A percentile compares a stretch with the other conserved stretches of the same genome.
These are phyloP conservation scores for Plenodomus lindquistii DNA, from an alignment of 2,329 filamentous ascomycete genomes.

Conservation along the genomic window DNA sequence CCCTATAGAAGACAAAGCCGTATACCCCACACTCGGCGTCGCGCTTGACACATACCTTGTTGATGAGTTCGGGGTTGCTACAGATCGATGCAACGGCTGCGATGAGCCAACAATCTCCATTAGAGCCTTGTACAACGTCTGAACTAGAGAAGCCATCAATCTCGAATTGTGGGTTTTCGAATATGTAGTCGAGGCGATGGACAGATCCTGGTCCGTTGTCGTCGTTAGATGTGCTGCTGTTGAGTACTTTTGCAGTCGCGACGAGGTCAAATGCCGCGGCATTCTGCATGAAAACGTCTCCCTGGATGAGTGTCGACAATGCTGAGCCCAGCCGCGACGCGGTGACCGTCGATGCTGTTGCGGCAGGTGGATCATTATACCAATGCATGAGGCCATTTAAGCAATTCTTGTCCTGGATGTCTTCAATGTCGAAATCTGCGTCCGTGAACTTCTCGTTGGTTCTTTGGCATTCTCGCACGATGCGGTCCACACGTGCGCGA, in stretches of 20 bases:
- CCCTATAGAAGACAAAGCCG: conserved; percentile 79
- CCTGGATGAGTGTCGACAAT: conserved; percentile 27
- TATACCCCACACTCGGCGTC: conserved; percentile 78
- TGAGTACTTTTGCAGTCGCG: conserved; percentile 66
- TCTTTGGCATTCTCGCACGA: conserved; percentile 66
- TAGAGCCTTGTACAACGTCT: conserved; percentile 76
- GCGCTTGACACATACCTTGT: conserved; percentile 72
- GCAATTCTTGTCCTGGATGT: conserved; percentile 57
- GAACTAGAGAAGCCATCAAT: conserved; percentile 75
- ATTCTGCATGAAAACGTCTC: conserved; percentile 24
- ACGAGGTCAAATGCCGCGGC: conserved; percentile 21
- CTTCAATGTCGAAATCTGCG: conserved; percentile 80
- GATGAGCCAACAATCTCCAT: conserved; percentile 86
- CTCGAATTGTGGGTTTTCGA: conserved; percentile 75
- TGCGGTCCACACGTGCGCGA: conserved; percentile 60
- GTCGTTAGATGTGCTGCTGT: conserved; percentile 20
- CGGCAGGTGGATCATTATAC: conserved; percentile 56
- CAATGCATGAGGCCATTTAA: conserved; percentile 42
- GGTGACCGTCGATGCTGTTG: conserved; percentile 28
- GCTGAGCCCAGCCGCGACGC: conserved; percentile 23
- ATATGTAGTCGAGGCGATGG: conserved; percentile 66
- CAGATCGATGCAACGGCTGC: conserved; percentile 76
- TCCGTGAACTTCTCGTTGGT: conserved; percentile 85
- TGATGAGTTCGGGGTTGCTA: conserved; percentile 71
- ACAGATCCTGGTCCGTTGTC: conserved; percentile 24